phyloP scores from a whole-genome alignment of 2,329 filamentous ascomycete species.

The Reticulascus tulasneorum region DNA sequence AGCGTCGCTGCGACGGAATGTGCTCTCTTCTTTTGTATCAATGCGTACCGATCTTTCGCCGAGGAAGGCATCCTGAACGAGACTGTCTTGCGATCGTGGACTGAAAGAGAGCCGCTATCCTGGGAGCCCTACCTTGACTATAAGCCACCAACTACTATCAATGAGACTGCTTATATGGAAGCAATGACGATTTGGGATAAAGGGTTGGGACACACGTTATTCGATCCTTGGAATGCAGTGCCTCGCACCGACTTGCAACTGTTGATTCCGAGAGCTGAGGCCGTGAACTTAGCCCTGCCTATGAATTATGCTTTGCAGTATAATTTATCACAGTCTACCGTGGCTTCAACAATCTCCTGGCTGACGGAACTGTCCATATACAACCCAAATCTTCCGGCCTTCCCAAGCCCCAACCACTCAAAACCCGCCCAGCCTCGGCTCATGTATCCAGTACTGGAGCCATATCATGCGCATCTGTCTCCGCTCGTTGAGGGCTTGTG shows the following conservation, averaged over 20 bases:
- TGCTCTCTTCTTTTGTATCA: constrained; percentile 1
- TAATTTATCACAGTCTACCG: not conserved
- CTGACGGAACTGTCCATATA: not conserved
- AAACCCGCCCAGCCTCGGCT: too few species aligned
- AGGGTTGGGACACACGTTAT: too few species aligned
- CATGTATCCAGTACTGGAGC: too few species aligned
- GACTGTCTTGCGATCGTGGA: too few species aligned
- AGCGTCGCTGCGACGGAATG: not conserved
- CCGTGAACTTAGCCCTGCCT: not conserved
- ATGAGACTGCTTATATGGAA: too few species aligned
- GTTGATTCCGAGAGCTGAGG: not conserved
- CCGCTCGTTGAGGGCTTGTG: not conserved
- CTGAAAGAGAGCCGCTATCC: too few species aligned
- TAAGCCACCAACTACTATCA: not conserved
- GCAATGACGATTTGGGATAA: too few species aligned
- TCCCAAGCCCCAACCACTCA: not conserved
- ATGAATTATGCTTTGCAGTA: not conserved
- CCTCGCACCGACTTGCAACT: not conserved
- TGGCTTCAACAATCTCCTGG: not conserved
- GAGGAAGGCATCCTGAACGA: not conserved
- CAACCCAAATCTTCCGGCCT: not conserved
- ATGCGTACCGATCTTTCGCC: not conserved
- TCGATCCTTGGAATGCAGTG: too few species aligned
- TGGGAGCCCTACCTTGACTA: not conserved
- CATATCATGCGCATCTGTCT: too few species aligned